phyloP scores from a whole-genome alignment of 1,284 basidiomycete species.

The Melanopsichium pennsylvanicum region DNA sequence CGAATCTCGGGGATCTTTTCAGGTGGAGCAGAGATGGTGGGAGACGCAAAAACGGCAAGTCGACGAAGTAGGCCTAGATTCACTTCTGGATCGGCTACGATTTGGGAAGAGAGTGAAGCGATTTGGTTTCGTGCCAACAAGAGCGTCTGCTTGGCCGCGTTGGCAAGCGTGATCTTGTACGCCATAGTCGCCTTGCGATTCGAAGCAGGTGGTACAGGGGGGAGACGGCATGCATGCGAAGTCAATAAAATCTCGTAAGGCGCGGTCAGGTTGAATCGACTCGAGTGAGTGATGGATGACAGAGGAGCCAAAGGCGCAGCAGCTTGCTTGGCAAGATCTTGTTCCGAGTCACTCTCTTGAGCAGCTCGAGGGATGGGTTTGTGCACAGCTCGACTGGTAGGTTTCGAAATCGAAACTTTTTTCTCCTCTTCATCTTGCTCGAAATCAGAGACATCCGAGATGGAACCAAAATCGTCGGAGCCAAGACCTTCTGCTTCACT shows the following conservation, averaged over 20 bases:
- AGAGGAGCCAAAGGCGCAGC: constrained; percentile 3
- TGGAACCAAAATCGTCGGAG: too few species aligned
- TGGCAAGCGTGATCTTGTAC: constrained; percentile 5
- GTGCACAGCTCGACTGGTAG: constrained; percentile 48
- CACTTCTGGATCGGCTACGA: constrained; percentile 61
- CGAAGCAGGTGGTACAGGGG: background rate
- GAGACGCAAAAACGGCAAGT: constrained; percentile 47
- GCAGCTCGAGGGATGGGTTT: constrained; percentile 13
- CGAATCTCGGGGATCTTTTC: constrained; percentile 33
- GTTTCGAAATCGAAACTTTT: constrained; percentile 2
- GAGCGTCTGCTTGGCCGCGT: constrained; percentile 16
- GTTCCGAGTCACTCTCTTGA: constrained; percentile 14
- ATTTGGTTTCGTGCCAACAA: constrained; percentile 63
- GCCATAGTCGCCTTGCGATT: constrained; percentile 7
- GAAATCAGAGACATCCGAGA: too few species aligned
- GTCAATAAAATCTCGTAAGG: constrained; percentile 53
- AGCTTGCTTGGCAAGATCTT: background rate
- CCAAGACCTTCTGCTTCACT: constrained; percentile 20
- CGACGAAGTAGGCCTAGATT: constrained; percentile 56
- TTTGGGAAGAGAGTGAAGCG: constrained; percentile 58
- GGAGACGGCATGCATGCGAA: constrained; percentile 27
- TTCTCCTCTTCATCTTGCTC: constrained; percentile 14
- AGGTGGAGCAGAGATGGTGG: constrained; percentile 36
- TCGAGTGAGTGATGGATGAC: constrained; percentile 47
- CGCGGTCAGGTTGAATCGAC: constrained; percentile 53